Conservation (phyloP, 2,329 filamentous ascomycete species). For the Xylaria sp. region DNA sequence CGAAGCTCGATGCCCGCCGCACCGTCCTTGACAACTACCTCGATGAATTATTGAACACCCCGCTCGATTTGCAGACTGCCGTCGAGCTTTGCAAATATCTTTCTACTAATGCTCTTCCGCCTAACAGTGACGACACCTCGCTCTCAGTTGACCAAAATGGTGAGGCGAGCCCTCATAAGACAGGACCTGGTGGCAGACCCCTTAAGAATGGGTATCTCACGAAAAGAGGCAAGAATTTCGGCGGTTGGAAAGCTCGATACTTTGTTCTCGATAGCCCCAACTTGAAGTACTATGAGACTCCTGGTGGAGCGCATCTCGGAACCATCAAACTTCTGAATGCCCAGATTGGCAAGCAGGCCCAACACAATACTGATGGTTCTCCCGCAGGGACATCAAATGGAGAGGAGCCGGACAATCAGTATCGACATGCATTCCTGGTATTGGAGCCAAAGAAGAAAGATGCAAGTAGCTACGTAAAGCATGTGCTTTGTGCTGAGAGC, state of each 20-base stretch:
- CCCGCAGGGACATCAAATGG: slow-evolving; percentile 59
- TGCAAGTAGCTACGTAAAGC: slow-evolving; percentile 82
- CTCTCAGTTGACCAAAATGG: slow-evolving; percentile 45
- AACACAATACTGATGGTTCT: slow-evolving; percentile 65
- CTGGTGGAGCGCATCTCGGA: slow-evolving; percentile 86
- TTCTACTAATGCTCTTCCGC: slow-evolving; percentile 68
- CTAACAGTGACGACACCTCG: slow-evolving; percentile 63
- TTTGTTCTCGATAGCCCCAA: slow-evolving; percentile 66
- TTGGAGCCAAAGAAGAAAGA: slow-evolving; percentile 97
- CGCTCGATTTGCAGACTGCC: slow-evolving; percentile 77
- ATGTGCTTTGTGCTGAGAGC: slow-evolving; percentile 94
- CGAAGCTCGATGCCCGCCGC: slow-evolving; percentile 87
- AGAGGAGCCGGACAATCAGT: slow-evolving; percentile 89
- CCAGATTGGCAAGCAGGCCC: slow-evolving; percentile 92
- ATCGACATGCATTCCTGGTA: slow-evolving; percentile 93
- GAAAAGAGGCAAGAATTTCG: slow-evolving; percentile 97
- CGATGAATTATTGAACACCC: slow-evolving; percentile 81
- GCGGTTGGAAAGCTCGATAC: slow-evolving; percentile 90
- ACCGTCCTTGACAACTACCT: slow-evolving; percentile 83
- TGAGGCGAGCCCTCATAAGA: slow-evolving; percentile 48
- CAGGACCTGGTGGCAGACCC: slow-evolving; percentile 68
- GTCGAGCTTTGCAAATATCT: slow-evolving; percentile 87
- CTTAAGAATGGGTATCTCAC: slow-evolving; percentile 90
- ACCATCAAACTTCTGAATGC: slow-evolving; percentile 91
- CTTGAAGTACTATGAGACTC: slow-evolving; percentile 89